These are phyloP conservation scores for Saitozyma sp. DNA, from an alignment of 768 basidiomycete genomes.

Conservation along the genomic window DNA sequence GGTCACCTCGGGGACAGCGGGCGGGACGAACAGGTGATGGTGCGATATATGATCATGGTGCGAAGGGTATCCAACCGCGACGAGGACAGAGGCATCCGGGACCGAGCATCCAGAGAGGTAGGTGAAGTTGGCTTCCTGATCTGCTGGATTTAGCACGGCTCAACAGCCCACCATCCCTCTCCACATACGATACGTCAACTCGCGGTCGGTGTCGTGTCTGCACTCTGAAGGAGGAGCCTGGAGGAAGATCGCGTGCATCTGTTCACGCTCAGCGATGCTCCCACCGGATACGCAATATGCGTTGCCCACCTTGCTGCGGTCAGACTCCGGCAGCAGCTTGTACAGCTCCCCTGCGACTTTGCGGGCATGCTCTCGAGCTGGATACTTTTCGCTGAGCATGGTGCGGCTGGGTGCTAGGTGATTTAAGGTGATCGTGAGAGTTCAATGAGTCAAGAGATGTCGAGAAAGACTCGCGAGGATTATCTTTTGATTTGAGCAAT, in stretches of 20 bases:
- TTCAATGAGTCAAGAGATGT: too few species aligned
- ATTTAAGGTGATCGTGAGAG: too few species aligned
- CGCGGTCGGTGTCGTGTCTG: constrained; percentile 72
- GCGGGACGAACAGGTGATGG: constrained; percentile 72
- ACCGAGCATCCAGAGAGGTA: constrained; percentile 79
- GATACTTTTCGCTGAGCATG: constrained; percentile 23
- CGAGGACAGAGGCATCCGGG: constrained; percentile 68
- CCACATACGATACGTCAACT: constrained; percentile 65
- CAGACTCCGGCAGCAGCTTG: constrained; percentile 58
- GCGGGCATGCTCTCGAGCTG: constrained; percentile 42
- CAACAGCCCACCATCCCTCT: neutral
- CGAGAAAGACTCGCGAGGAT: too few species aligned
- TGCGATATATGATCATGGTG: constrained; percentile 9
- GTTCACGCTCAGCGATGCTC: neutral
- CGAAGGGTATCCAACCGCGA: constrained; percentile 56
- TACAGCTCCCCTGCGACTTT: constrained; percentile 62
- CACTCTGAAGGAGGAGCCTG: constrained; percentile 32
- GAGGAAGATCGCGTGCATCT: constrained; percentile 28
- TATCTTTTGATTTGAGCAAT: too few species aligned
- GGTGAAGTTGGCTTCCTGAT: constrained; percentile 79
- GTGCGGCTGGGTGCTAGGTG: neutral
- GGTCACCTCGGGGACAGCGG: constrained; percentile 59
- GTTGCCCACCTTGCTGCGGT: constrained; percentile 60
- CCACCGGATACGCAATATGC: neutral
- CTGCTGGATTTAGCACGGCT: constrained; percentile 14